phyloP scores from a whole-genome alignment of 2,329 filamentous ascomycete genomes.

The Fusarium denticulatum region DNA sequence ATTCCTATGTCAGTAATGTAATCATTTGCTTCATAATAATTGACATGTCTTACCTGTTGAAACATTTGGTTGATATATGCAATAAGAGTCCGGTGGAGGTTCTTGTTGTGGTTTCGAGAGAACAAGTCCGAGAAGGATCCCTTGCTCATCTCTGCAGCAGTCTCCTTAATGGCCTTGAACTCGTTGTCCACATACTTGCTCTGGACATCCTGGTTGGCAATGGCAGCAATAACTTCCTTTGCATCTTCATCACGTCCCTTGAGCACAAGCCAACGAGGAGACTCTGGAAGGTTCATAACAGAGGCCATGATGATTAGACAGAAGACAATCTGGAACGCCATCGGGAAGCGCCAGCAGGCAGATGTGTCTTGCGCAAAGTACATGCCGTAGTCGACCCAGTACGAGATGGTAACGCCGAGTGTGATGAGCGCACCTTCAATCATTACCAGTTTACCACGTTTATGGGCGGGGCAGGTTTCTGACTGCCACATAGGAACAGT shows the following conservation, averaged over 20 bases:
- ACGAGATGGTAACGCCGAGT: conserved; percentile 65
- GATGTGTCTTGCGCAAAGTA: conserved; percentile 56
- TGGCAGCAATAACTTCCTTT: conserved; percentile 57
- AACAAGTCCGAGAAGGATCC: conserved; percentile 69
- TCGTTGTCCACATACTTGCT: conserved; percentile 68
- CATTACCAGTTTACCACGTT: conserved; percentile 69
- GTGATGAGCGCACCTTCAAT: conserved; percentile 68
- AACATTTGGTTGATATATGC: conserved; percentile 72
- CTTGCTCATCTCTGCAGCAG: conserved; percentile 75
- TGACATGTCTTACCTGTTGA: conserved; percentile 51
- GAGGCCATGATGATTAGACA: conserved; percentile 65
- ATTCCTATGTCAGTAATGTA: conserved; percentile 1
- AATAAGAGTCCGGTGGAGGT: conserved; percentile 67
- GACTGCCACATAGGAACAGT: conserved; percentile 69
- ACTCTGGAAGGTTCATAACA: conserved; percentile 65
- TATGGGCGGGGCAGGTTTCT: conserved; percentile 66
- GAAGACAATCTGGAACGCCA: conserved; percentile 65
- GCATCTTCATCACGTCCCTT: conserved; percentile 60
- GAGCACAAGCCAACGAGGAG: conserved; percentile 59
- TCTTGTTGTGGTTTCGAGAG: conserved; percentile 64
- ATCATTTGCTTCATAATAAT: accelerated
- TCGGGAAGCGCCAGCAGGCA: conserved; percentile 66
- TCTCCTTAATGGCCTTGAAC: conserved; percentile 69
- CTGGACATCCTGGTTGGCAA: conserved; percentile 64
- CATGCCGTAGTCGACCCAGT: conserved; percentile 70